Base-by-base conservation (phyloP, 2,329 filamentous ascomycete species). In the Lachnellula occidentalis region DNA sequence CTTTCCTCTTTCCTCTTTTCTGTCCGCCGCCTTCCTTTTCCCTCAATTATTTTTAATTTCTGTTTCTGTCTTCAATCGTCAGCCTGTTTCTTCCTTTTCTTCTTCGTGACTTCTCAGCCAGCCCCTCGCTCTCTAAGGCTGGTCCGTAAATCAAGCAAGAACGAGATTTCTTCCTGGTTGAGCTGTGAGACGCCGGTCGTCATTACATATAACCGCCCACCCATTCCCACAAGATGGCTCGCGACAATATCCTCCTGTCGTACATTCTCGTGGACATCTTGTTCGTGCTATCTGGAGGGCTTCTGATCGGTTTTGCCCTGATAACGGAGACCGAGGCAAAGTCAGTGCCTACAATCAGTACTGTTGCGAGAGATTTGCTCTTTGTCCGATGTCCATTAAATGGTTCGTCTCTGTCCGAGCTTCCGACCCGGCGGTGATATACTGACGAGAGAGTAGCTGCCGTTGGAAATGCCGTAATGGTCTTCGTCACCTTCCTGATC, bases 381-480 rank as follows among this genome's bases (percentile, higher is more conserved):
- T 72, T 83, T 50, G 67, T 68, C 50, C 69, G 76, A 64, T 78
- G 76, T 64, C 80, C 80, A 21, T 67, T 81, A 55, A 77, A 71
- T 67, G 76, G 79, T 81, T 69, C 62, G 74, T 67, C 45, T 43
- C 36, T 50, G 34, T 14, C 6, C 46, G 11, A 27, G 12, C 34
- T 48, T 51, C 19, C n/a, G 17, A 21, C 11, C 19, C 22, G 19
- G 34, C 34, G 42, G 11, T 14, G 31, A 49, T 48, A 56, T 56
- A 56, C 62, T 63, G 62, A 66, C 53, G 54, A 37, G 51, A 64
- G 55, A 34, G 49, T 58, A 80, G 87, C 84, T 50, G 86, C 84
- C 56, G 82, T 92, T 59, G 83, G 78, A 66, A 92, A 92, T 70
- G 81, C 85, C 58, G 76, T 85, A 64, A 75, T 92, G 66, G 80